Evolutionary conservation across 257 asterid species (phyloP), one percentile per base, ranked within the genome.

Genomic region (Scutellaria baicalensis): DNA sequence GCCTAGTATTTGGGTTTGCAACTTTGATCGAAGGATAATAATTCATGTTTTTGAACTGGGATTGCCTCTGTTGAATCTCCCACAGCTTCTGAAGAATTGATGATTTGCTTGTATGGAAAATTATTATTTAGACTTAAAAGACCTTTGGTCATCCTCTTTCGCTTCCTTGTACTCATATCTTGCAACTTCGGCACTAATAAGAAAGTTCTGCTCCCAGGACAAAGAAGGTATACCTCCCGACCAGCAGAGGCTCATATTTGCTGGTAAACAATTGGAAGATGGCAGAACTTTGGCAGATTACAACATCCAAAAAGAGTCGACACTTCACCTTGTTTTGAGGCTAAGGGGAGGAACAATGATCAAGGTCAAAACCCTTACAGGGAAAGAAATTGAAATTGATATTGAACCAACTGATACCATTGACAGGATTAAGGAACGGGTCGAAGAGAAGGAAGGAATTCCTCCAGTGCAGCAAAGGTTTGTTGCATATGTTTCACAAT

Each of bases 261-360:
- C 82, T 13, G 84, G 85, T 23, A 83, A 80, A 63, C 84, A 72
- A 66, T 69, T 80, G 67, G 84, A 83, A 75, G 85, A 80, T 80
- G 88, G 84, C 18, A 61, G 78, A 56, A 78, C 85, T 23, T 67
- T 83, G 76, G 82, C 79, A 17, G 83, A 83, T 62, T 79, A 83
- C 70, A 79, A 77, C 12, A 79, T 82, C 62, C 73, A 78, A 64
- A 86, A 81, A 42, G 87, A 81, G 76, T 87, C 91, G 0, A 84
- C 90, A 0, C 88, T 87, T 72, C 85, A 84, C 80, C 85, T 85
- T 63, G 83, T 87, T 71, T 63, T 79, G 78, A 78, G 89, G 82
- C 94, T 85, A 16, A 75, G 91, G 49, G 87, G 94, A 76, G 94
- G 94, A 67, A 87, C 91, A 0, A 85, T 85, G 91, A 85, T 85